phyloP scores from a whole-genome alignment of 495 filamentous ascomycete species.

The Trichocladium uniseriatum region DNA sequence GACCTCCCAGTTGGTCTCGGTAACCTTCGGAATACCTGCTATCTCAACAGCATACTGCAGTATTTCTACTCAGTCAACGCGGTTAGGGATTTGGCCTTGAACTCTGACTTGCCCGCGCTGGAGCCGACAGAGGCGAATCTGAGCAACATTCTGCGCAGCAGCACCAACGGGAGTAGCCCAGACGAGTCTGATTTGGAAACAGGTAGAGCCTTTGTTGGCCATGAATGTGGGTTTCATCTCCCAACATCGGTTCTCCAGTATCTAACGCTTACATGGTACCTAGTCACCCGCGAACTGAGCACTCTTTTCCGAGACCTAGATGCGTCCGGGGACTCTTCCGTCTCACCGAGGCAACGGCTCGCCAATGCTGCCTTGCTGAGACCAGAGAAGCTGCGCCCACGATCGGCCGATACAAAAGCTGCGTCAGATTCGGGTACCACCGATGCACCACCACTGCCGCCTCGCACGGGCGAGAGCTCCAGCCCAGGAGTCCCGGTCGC shows the following conservation, averaged over 20 bases:
- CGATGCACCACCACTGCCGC: conserved; percentile 23
- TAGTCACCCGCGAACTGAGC: conserved; percentile 65
- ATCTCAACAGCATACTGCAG: conserved; percentile 92
- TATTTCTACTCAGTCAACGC: conserved; percentile 87
- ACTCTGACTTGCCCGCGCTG: conserved; percentile 57
- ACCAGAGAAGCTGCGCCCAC: conserved; percentile 16
- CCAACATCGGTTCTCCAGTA: neutral
- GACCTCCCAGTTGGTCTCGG: conserved; percentile 72
- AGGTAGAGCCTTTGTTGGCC: conserved; percentile 35
- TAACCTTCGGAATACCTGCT: conserved; percentile 97
- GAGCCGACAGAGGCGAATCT: conserved; percentile 52
- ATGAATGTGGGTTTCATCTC: conserved; percentile 47
- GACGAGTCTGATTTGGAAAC: conserved; percentile 20
- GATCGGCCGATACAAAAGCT: conserved; percentile 1
- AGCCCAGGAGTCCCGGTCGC: conserved; percentile 11
- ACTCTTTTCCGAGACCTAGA: conserved; percentile 64
- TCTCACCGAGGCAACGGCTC: conserved; percentile 68
- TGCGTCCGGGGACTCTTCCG: conserved; percentile 40
- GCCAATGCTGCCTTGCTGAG: conserved; percentile 59
- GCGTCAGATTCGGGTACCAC: neutral
- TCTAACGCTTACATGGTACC: neutral
- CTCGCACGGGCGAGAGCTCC: conserved; percentile 12
- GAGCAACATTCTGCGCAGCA: conserved; percentile 51
- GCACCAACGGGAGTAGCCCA: neutral
- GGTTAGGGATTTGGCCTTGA: conserved; percentile 68